Evolutionary conservation across 768 basidiomycete genomes (phyloP), one percentile per base, ranked within the genome.

Genomic region (Lactarius hatsudake): DNA sequence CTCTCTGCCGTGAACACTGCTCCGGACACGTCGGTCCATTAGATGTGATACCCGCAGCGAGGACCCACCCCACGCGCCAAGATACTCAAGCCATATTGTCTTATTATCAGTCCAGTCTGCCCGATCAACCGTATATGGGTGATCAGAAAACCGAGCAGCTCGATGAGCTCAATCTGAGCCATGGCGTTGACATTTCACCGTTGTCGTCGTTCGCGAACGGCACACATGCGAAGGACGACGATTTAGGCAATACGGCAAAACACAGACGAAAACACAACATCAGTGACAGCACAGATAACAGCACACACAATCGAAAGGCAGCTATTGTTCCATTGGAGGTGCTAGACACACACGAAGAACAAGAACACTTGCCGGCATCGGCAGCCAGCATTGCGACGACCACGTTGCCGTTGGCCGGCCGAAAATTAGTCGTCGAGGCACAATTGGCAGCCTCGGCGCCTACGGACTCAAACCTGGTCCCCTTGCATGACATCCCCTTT

Each of bases 81-180:
- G 82, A 84, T 55, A 78, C 81, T 36, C 81, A 83, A 58, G 74
- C 76, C 57, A 81, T 83, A 68, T 73, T 84, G 61, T 82, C 82
- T 23, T 83, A 85, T 74, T 87, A 86, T 77, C 81, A 85, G 72
- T 85, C 86, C 9, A 77, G 84, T 65, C 77, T 83, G 64, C 81
- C 86, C 68, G 74, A 72, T 28, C 76, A 76, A 61, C 70, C 74
- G 8, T 77, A 73, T 69, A 66, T 71, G 58, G 28, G 3, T 13
- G 64, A 65, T 51, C 71, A 38, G 73, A 69, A 45, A 64, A 66
- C n/a, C 30, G 17, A 55, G 53, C 40, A 26, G 34, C 2, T 38
- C 20, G 34, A 40, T 18, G 53, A 30, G 40, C 23, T n/a, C 56
- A 67, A 59, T 64, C 59, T 56, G 58, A 58, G 45, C 61, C 51